Evolutionary conservation across 257 asterid species (phyloP).

Genomic region (Plantago major): DNA sequence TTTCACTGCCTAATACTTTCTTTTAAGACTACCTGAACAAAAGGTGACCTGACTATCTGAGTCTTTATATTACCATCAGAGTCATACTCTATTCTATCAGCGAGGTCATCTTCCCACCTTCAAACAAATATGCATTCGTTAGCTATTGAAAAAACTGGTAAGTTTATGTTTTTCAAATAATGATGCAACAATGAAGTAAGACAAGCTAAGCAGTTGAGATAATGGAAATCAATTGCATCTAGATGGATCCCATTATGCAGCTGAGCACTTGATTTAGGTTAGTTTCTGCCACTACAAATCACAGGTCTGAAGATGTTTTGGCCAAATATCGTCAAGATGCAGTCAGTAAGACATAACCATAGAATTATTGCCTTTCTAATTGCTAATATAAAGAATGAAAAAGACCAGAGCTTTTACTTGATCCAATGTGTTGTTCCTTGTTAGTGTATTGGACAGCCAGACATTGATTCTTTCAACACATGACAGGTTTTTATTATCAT

Average conservation of each 20-base stretch:
- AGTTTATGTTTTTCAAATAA: not conserved
- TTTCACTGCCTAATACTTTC: no score
- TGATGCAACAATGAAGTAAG: not conserved
- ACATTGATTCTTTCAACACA: no score
- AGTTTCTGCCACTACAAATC: no score
- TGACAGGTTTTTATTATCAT: no score
- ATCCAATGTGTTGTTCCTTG: no score
- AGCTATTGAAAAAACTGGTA: not conserved
- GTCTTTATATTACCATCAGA: conserved; percentile 72
- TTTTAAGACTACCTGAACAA: conserved; percentile 67
- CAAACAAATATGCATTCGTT: conserved; percentile 24
- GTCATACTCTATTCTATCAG: conserved; percentile 57
- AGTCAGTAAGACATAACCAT: not conserved
- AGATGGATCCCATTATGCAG: no score
- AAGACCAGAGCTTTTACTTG: no score
- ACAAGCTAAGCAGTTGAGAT: no score
- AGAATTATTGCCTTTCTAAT: not conserved
- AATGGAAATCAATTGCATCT: no score
- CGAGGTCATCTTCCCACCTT: conserved; percentile 93
- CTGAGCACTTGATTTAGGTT: no score
- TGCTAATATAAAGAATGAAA: not conserved
- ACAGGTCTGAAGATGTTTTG: not conserved
- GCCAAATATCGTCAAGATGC: not conserved
- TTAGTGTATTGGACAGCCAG: no score
- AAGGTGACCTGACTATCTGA: conserved; percentile 77